Percentiles rank a stretch among this genome's conserved stretches.
Conservation (phyloP, 2,329 filamentous ascomycete genomes). For the Epichloe hybrida region DNA sequence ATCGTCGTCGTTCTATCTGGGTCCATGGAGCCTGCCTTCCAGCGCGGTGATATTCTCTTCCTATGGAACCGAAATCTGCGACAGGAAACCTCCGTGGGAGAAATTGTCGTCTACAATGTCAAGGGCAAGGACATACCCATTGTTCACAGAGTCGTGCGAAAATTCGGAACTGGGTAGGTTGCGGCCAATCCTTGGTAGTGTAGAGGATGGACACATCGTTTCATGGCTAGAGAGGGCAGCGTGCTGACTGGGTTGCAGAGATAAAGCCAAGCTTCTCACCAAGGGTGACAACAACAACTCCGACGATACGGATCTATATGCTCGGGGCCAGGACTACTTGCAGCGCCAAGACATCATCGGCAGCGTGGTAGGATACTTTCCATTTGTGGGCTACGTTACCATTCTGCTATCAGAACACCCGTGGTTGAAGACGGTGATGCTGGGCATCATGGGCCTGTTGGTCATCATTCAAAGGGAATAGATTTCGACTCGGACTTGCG, state of each 20-base stretch:
- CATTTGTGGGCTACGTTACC: constrained; percentile 92
- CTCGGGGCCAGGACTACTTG: constrained; percentile 73
- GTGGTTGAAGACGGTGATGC: constrained; percentile 90
- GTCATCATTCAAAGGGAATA: constrained; percentile 86
- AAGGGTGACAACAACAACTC: constrained; percentile 95
- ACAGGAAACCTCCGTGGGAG: constrained; percentile 41
- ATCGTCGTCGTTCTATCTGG: constrained; percentile 76
- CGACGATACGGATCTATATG: constrained; percentile 83
- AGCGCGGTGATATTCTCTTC: constrained; percentile 62
- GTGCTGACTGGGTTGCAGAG: constrained; percentile 21
- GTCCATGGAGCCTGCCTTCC: constrained; percentile 75
- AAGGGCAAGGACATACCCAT: constrained; percentile 93
- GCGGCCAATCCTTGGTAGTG: constrained; percentile 1
- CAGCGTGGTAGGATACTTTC: constrained; percentile 81
- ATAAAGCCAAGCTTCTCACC: constrained; percentile 63
- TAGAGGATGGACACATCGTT: too few relatives aligned
- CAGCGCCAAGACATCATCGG: constrained; percentile 84
- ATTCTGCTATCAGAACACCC: constrained; percentile 92
- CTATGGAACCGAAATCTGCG: constrained; percentile 59
- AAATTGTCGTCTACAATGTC: constrained; percentile 62
- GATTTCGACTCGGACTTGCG: background rate
- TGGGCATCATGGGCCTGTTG: constrained; percentile 88
- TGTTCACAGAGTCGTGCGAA: constrained; percentile 80
- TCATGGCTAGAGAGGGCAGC: too few relatives aligned
- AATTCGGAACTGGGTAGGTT: constrained; percentile 45